A percentile compares a stretch with the other conserved stretches of the same genome.
phyloP scores from a whole-genome alignment of 352 stramenopile species.

The Phytophthora tentaculata region DNA sequence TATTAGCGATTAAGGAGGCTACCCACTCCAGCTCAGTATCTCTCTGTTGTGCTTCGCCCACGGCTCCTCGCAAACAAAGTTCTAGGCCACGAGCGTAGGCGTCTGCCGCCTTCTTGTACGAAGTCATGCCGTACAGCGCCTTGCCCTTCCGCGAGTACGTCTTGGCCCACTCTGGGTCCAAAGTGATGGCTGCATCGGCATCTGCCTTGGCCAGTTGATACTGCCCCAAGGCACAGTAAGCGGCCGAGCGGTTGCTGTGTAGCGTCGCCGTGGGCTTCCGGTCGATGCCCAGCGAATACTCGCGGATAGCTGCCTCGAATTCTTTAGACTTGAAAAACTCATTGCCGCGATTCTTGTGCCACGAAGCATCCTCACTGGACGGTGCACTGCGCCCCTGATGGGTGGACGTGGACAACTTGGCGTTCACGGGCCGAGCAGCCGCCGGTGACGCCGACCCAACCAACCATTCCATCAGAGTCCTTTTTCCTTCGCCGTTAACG shows the following conservation, averaged over 20 bases:
- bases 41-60: constrained; percentile 68
- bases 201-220: constrained; percentile 62
- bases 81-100: constrained; percentile 77
- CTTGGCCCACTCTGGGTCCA: constrained; percentile 78
- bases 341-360: constrained; percentile 73
- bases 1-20: too few relatives aligned
- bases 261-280: constrained; percentile 65
- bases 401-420: constrained; percentile 61
- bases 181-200: constrained; percentile 60
- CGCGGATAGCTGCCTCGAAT: constrained; percentile 54
- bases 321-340: constrained; percentile 66
- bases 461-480: constrained; percentile 71
- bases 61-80: constrained; percentile 70
- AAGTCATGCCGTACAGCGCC: constrained; percentile 69
- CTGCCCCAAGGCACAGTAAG: constrained; percentile 64
- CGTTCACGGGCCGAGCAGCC: constrained; percentile 28
- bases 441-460: constrained; percentile 40
- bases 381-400: constrained; percentile 70
- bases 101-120: constrained; percentile 73
- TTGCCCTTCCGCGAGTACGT: constrained; percentile 84
- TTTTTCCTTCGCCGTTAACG: too few relatives aligned
- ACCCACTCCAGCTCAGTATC: constrained; percentile 78
- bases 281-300: constrained; percentile 73
- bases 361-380: constrained; percentile 65
- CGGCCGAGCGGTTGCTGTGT: constrained; percentile 82